These are phyloP conservation scores for Xylariaceae sp. DNA, from an alignment of 2,329 filamentous ascomycete species.

Conservation along the genomic window DNA sequence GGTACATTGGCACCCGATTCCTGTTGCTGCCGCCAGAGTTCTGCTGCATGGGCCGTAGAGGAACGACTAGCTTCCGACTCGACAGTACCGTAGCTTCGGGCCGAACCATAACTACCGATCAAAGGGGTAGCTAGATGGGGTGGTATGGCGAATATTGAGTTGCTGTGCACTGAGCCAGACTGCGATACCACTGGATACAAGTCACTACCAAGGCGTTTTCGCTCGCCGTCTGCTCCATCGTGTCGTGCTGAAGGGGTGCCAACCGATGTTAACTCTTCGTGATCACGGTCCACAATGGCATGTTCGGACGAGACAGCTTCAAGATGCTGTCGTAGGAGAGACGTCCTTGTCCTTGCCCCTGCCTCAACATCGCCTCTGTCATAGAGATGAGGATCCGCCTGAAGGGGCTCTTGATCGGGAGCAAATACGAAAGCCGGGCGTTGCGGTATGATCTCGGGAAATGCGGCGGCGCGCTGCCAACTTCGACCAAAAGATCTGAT, in stretches of 20 bases:
- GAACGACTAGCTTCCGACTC: conserved; percentile 44
- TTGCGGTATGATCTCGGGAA: conserved; percentile 83
- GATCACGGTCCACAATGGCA: conserved; percentile 30
- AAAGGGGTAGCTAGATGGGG: conserved; percentile 69
- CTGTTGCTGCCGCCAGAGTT: conserved; percentile 58
- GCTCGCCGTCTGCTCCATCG: conserved; percentile 39
- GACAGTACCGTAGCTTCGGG: conserved; percentile 58
- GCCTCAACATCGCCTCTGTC: conserved; percentile 45
- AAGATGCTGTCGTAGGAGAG: conserved; percentile 57
- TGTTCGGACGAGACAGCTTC: conserved; percentile 42
- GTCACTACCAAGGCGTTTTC: conserved; percentile 52
- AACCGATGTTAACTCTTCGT: conserved; percentile 32
- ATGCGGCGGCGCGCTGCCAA: conserved; percentile 88
- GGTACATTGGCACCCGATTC: conserved; percentile 49
- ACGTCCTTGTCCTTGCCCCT: conserved; percentile 39
- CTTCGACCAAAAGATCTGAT: conserved; percentile 91
- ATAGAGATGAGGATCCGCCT: conserved; percentile 43
- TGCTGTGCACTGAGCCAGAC: conserved; percentile 38
- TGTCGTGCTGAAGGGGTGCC: conserved; percentile 16
- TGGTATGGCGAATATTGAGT: conserved; percentile 60
- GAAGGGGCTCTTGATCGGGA: conserved; percentile 55
- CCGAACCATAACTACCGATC: conserved; percentile 70
- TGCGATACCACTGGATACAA: conserved; percentile 37
- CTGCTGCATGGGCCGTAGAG: conserved; percentile 55
- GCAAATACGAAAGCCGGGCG: conserved; percentile 72